Conservation (phyloP, 208 protist species). For the Lotmaria passim region DNA sequence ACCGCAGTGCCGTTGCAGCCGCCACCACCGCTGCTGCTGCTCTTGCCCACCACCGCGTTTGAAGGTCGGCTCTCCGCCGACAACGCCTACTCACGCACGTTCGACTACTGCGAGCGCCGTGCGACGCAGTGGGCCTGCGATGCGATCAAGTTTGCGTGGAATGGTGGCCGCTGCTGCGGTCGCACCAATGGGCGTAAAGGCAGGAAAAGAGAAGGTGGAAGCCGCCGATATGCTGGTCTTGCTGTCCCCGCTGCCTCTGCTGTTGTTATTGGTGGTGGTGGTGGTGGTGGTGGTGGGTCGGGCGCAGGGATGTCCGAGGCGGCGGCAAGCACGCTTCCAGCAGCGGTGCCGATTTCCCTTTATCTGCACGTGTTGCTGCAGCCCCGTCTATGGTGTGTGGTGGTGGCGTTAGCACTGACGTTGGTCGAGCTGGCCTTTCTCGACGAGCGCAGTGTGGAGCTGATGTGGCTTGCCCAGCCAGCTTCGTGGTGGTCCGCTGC, state of each 20-base stretch:
- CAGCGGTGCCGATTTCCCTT: constrained; percentile 7
- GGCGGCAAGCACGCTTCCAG: too few species aligned
- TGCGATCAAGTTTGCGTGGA: neutral
- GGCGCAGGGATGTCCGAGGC: too few species aligned
- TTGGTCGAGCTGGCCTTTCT: constrained; percentile 55
- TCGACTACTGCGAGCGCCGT: constrained; percentile 31
- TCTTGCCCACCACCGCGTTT: neutral
- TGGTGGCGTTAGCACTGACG: constrained; percentile 41
- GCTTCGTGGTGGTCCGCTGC: constrained; percentile 28
- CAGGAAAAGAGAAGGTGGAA: neutral
- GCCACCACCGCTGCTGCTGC: neutral
- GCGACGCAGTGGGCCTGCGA: constrained; percentile 20
- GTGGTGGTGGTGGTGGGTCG: too few species aligned
- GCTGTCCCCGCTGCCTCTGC: too few species aligned
- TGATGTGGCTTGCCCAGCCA: constrained; percentile 37
- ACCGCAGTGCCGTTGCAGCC: too few species aligned
- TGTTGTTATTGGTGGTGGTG: too few species aligned
- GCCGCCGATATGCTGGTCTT: too few species aligned
- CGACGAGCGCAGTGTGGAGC: constrained; percentile 30
- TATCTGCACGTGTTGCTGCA: constrained; percentile 38
- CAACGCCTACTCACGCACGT: constrained; percentile 30
- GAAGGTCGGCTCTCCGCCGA: constrained; percentile 33
- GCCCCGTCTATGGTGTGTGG: constrained; percentile 48
- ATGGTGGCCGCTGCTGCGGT: neutral
- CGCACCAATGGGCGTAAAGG: too few species aligned